Conservation (phyloP, 768 basidiomycete genomes). For the Chalciporus piperatus region DNA sequence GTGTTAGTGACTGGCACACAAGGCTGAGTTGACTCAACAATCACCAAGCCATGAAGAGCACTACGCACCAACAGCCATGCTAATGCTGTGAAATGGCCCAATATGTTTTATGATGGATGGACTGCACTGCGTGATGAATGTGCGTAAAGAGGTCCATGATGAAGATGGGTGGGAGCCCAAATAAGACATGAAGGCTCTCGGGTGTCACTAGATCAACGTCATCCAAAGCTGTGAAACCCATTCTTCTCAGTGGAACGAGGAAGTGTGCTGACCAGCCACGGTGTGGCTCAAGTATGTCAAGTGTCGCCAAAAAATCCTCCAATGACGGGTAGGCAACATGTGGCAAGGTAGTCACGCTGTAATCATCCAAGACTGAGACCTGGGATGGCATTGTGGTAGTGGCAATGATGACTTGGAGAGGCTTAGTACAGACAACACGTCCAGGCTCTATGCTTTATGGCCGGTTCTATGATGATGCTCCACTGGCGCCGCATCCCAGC, state of each 20-base stretch:
- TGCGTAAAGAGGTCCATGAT: conserved; percentile 2
- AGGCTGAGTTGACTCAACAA: no score
- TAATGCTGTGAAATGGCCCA: no score
- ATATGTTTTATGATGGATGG: neutral
- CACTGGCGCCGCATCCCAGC: no score
- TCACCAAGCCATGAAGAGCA: no score
- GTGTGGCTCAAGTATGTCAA: neutral
- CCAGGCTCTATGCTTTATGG: no score
- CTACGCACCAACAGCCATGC: no score
- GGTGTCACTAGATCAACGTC: neutral
- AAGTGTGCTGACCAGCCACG: neutral
- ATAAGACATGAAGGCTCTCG: neutral
- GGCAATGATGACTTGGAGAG: no score
- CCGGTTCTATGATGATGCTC: no score
- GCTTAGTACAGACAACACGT: no score
- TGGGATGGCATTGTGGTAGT: no score
- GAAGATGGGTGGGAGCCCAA: neutral
- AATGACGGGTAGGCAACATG: neutral
- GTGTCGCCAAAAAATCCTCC: neutral
- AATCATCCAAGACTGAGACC: no score
- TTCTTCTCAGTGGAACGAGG: conserved; percentile 1
- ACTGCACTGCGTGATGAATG: neutral
- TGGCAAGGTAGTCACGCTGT: neutral
- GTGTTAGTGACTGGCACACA: no score
- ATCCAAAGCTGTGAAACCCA: neutral